phyloP scores from a whole-genome alignment of 164 flowering plant species.

The Paratinospora sagittata region DNA sequence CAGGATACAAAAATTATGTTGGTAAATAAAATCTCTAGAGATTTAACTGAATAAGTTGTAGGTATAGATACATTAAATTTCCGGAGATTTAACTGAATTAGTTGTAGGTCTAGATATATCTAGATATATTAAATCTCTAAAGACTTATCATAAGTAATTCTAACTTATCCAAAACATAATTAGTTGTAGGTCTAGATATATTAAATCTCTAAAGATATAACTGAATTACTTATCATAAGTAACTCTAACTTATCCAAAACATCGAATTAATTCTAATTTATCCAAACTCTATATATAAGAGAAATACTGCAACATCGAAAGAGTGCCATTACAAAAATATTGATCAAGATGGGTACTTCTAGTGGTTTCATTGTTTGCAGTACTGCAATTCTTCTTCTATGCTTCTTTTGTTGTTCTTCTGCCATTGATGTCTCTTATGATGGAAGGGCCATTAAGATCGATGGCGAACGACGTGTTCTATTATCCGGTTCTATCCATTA shows the following conservation, averaged over 20 bases:
- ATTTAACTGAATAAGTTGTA: too few relatives aligned
- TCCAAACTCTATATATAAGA: too few relatives aligned
- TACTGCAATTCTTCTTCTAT: background rate
- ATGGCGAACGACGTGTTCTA: slow-evolving; percentile 8
- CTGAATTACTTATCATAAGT: too few relatives aligned
- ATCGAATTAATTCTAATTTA: too few relatives aligned
- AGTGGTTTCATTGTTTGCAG: background rate
- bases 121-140: too few relatives aligned
- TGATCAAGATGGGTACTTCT: background rate
- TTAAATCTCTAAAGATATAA: too few relatives aligned
- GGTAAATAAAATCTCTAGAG: too few relatives aligned
- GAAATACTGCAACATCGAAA: too few relatives aligned
- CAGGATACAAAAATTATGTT: too few relatives aligned
- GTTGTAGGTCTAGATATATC: too few relatives aligned
- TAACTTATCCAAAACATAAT: background rate
- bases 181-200: background rate
- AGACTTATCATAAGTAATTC: background rate
- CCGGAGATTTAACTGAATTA: too few relatives aligned
- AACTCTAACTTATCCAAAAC: background rate
- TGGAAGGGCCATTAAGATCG: slow-evolving; percentile 2
- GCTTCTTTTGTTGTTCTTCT: background rate
- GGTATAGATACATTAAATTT: too few relatives aligned
- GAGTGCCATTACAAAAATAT: background rate
- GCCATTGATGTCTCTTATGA: slow-evolving; percentile 10
- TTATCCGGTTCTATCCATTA: slow-evolving; percentile 7